Conservation (phyloP, 192 early-diverging fungal genomes). For the Coemansia sp. region DNA sequence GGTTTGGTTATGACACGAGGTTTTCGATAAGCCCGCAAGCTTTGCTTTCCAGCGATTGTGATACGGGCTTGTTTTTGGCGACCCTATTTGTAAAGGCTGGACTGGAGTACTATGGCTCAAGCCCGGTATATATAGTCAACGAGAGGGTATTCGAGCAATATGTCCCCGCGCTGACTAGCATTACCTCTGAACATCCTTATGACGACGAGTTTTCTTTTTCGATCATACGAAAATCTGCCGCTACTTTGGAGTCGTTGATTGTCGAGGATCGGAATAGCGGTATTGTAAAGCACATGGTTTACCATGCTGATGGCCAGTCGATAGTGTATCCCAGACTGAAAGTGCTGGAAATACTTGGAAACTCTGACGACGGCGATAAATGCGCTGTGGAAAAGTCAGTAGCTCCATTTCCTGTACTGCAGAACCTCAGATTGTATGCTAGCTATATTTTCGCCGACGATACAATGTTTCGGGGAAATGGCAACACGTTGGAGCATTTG, state of each 20-base stretch:
- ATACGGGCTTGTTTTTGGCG: neutral
- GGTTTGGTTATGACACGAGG: neutral
- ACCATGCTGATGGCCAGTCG: neutral
- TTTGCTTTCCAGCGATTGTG: neutral
- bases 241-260: neutral
- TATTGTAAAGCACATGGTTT: neutral
- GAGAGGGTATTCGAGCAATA: neutral
- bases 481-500: conserved; percentile 18
- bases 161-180: neutral
- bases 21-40: neutral
- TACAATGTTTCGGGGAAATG: conserved; percentile 6
- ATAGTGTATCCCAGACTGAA: neutral
- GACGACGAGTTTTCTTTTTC: neutral
- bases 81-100: neutral
- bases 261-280: neutral
- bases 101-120: neutral
- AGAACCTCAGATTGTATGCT: conserved; percentile 8
- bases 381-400: neutral
- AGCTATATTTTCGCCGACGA: neutral
- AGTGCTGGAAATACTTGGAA: neutral
- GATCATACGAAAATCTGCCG: neutral
- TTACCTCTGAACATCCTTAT: neutral
- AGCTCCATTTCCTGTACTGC: conserved; percentile 27
- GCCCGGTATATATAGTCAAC: neutral
- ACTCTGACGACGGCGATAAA: neutral